Evolutionary conservation across 2,329 filamentous ascomycete species (phyloP), one percentile per base, ranked within the genome.

Genomic region (Paecilomyces dactylethromorphus): DNA sequence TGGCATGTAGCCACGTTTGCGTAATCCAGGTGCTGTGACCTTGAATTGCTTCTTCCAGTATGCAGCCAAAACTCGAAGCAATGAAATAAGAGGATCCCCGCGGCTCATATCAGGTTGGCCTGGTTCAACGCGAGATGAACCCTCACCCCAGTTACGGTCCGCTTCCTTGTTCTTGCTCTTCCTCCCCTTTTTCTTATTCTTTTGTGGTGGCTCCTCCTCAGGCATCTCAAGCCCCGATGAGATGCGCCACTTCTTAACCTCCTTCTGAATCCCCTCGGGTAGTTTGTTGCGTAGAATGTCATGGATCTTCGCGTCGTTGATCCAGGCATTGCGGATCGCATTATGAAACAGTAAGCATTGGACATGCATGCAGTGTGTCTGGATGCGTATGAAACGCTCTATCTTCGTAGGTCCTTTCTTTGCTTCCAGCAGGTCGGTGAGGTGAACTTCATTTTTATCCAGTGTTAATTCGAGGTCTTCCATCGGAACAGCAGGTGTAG

Each of bases 21-120:
- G 84, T 22, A 97, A 69, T 0, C 90, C 91, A 0, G 92, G 91
- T 0, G 87, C 83, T 0, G 86, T 91, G 51, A 94, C 81, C 1
- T 80, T 83, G 72, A 96, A 99, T 33, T 87, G 82, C 66, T 92
- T 89, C 70, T 87, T 92, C 94, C 94, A 99, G 81, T 91, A 97
- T 1, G 87, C 83, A 10, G 87, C 81, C n/a, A 99, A 76, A 3
- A 85, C 81, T 66, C 88, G 89, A 68, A 97, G 80, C 3, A 97
- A 78, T 22, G 87, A 81, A 56, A 93, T 83, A 4, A 96, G 75
- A 0, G 92, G 92, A 71, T 97, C 92, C 0, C 91, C 91, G 50
- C 86, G 84, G 70, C 90, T 94, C 79, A 93, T 83, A 66, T 96
- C 89, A 3, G 89, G 84, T 26, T 82, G 81, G 0, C 87, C 88